A percentile compares a stretch with the other conserved stretches of the same genome.
Conservation (phyloP, 2,329 filamentous ascomycete genomes). For the Penicillium psychrosexuale region DNA sequence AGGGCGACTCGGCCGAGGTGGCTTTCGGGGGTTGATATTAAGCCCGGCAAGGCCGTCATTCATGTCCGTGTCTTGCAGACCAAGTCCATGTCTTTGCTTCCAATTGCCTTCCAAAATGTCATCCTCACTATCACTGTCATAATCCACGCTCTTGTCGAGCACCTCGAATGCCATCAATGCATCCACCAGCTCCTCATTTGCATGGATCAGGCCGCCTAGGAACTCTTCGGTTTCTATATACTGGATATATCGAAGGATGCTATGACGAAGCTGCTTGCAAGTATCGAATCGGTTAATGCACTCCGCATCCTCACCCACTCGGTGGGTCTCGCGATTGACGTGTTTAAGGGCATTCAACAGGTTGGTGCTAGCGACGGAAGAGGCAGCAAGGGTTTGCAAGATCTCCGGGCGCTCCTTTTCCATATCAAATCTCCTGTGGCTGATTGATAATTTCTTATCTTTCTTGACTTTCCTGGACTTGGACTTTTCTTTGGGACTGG, state of each 20-base stretch:
- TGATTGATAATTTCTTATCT: slow-evolving; percentile 49
- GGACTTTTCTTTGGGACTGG: slow-evolving; percentile 36
- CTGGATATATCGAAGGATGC: slow-evolving; percentile 88
- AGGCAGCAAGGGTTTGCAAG: slow-evolving; percentile 81
- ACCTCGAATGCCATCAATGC: slow-evolving; percentile 94
- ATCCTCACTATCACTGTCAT: slow-evolving; percentile 64
- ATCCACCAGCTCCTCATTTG: slow-evolving; percentile 92
- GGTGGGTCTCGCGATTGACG: slow-evolving; percentile 84
- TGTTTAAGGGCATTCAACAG: slow-evolving; percentile 81
- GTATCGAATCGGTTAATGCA: slow-evolving; percentile 75
- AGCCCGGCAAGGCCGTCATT: slow-evolving; percentile 36
- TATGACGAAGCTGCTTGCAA: slow-evolving; percentile 80
- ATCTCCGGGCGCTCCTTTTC: slow-evolving; percentile 85
- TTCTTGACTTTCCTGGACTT: slow-evolving; percentile 54
- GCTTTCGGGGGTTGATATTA: slow-evolving; percentile 36
- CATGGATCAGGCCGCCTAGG: slow-evolving; percentile 84
- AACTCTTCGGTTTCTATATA: slow-evolving; percentile 87
- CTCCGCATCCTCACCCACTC: slow-evolving; percentile 77
- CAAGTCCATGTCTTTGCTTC: slow-evolving; percentile 22
- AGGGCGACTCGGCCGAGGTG: slow-evolving; percentile 56
- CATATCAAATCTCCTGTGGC: slow-evolving; percentile 67
- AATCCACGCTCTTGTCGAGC: slow-evolving; percentile 64
- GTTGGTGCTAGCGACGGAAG: slow-evolving; percentile 87
- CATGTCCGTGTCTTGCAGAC: slow-evolving; percentile 24
- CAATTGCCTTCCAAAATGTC: slow-evolving; percentile 43